These are phyloP conservation scores for Venturia aucupariae DNA, from an alignment of 2,329 filamentous ascomycete species.

Conservation along the genomic window DNA sequence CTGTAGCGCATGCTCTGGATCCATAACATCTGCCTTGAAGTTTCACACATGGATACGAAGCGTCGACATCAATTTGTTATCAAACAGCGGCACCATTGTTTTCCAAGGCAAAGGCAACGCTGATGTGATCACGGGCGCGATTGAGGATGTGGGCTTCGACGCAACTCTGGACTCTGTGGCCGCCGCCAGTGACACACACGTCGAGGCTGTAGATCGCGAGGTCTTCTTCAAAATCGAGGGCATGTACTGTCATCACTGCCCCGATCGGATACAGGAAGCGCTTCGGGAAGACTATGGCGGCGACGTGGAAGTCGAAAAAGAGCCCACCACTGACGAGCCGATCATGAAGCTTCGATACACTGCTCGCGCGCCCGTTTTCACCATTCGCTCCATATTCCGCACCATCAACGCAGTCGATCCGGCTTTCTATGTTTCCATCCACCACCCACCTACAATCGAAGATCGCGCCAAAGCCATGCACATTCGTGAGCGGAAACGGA, in stretches of 20 bases:
- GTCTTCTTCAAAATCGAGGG: conserved; percentile 31
- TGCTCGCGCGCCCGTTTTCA: conserved; percentile 59
- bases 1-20: conserved; percentile 45
- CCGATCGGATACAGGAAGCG: conserved; percentile 42
- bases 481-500: conserved; percentile 55
- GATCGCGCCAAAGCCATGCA: conserved; percentile 69
- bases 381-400: conserved; percentile 63
- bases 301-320: conserved; percentile 46
- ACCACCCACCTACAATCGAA: conserved; percentile 74
- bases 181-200: conserved; percentile 16
- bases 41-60: conserved; percentile 36
- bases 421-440: conserved; percentile 58
- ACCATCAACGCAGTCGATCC: conserved; percentile 58
- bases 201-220: conserved; percentile 19
- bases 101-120: conserved; percentile 40
- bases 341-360: conserved; percentile 62
- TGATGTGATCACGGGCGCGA: conserved; percentile 36
- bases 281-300: conserved; percentile 42
- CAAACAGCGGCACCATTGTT: conserved; percentile 40
- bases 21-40: conserved; percentile 39
- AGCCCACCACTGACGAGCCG: conserved; percentile 52
- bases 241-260: conserved; percentile 40
- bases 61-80: conserved; percentile 43
- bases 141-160: conserved; percentile 40
- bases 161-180: conserved; percentile 29